phyloP scores from a whole-genome alignment of 306 rosid species.

The Oxytropis ochrocephala region DNA sequence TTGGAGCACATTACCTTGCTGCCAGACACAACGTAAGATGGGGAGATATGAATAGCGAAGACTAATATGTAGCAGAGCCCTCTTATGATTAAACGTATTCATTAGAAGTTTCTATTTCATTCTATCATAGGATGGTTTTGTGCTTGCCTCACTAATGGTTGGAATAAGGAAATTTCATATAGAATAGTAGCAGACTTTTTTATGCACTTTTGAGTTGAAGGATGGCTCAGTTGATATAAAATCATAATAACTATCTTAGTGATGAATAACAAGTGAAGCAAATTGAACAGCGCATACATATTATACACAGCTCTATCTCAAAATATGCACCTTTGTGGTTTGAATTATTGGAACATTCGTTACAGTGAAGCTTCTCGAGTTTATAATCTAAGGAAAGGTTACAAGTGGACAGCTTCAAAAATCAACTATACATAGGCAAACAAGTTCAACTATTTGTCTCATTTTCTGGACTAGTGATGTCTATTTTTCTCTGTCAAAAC shows the following conservation, averaged over 20 bases:
- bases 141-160: neutral
- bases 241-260: neutral
- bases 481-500: constrained; percentile 33
- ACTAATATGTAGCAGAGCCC: constrained; percentile 22
- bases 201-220: neutral
- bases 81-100: neutral
- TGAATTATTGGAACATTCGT: neutral
- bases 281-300: constrained; percentile 12
- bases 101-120: neutral
- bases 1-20: constrained; percentile 94
- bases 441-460: constrained; percentile 20
- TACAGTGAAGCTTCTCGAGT: neutral
- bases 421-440: neutral
- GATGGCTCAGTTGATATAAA: neutral
- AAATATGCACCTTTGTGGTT: neutral
- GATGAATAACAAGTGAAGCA: neutral
- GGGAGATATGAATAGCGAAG: constrained; percentile 71
- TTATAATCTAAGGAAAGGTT: neutral
- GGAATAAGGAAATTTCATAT: neutral
- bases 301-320: neutral
- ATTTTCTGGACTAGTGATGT: neutral
- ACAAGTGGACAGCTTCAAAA: constrained; percentile 10
- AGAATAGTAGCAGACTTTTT: neutral
- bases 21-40: constrained; percentile 83
- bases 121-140: neutral